A percentile compares a stretch with the other conserved stretches of the same genome.
Conservation (phyloP, 73 alveolate genomes). For the Tetrahymena malaccensis region DNA sequence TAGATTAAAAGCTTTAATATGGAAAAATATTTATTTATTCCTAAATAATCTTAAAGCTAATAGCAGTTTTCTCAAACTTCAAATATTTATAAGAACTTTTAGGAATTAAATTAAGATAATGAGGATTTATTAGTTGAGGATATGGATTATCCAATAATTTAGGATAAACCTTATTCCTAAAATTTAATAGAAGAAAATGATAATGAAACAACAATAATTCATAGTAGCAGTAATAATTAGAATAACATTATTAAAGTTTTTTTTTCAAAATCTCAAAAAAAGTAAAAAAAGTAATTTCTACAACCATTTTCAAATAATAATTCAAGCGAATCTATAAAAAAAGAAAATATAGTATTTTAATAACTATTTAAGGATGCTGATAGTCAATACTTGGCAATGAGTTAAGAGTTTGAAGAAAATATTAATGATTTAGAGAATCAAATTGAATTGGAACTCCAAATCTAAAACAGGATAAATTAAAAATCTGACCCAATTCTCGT, state of each 20-base stretch:
- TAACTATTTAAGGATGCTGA: background rate
- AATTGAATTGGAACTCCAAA: background rate
- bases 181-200: background rate
- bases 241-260: background rate
- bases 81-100: background rate
- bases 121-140: background rate
- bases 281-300: background rate
- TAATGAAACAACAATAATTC: background rate
- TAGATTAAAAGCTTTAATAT: background rate
- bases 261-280: background rate
- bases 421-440: background rate
- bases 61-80: background rate
- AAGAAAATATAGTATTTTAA: background rate
- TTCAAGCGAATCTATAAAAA: background rate
- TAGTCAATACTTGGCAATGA: background rate
- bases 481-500: background rate
- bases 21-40: background rate
- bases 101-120: background rate
- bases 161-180: background rate
- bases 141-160: background rate
- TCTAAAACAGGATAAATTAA: background rate
- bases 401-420: background rate
- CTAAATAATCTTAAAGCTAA: background rate
- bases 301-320: background rate
- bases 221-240: background rate